Evolutionary conservation across 768 basidiomycete genomes (phyloP).

Genomic region (Amanita rubescens): DNA sequence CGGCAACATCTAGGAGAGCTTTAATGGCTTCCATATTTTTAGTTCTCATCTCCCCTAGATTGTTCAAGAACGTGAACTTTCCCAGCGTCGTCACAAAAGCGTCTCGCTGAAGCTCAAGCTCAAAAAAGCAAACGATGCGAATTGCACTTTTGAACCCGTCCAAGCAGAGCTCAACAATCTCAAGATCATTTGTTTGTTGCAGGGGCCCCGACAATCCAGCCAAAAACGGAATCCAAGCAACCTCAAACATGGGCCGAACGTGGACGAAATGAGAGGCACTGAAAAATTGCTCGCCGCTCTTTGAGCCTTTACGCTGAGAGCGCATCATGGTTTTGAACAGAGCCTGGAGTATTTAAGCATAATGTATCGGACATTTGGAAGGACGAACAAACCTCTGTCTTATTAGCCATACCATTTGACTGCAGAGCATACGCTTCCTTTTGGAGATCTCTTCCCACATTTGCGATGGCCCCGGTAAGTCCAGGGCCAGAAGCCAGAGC

Average conservation of each 20-base stretch:
- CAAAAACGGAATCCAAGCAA: slow-evolving; percentile 97
- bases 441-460: slow-evolving; percentile 90
- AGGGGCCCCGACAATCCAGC: slow-evolving; percentile 92
- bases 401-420: slow-evolving; percentile 92
- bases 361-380: slow-evolving; percentile 3
- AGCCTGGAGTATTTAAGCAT: slow-evolving; percentile 40
- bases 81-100: slow-evolving; percentile 94
- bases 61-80: slow-evolving; percentile 97
- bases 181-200: slow-evolving; percentile 92
- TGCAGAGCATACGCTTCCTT: slow-evolving; percentile 94
- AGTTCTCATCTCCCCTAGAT: slow-evolving; percentile 96
- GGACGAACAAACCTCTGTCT: slow-evolving; percentile 73
- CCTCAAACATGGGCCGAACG: slow-evolving; percentile 98
- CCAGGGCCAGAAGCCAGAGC: slow-evolving; percentile 51
- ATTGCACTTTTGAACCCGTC: slow-evolving; percentile 98
- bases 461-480: slow-evolving; percentile 73
- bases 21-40: slow-evolving; percentile 99
- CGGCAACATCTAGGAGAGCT: slow-evolving; percentile 86
- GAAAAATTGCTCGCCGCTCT: slow-evolving; percentile 82
- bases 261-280: slow-evolving; percentile 95
- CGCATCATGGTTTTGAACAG: slow-evolving; percentile 90
- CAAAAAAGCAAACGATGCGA: slow-evolving; percentile 93
- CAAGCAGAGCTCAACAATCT: slow-evolving; percentile 84
- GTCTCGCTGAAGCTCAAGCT: slow-evolving; percentile 95
- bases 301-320: slow-evolving; percentile 80